Evolutionary conservation across 2,329 filamentous ascomycete species (phyloP).

Genomic region (Cadophora sp.): DNA sequence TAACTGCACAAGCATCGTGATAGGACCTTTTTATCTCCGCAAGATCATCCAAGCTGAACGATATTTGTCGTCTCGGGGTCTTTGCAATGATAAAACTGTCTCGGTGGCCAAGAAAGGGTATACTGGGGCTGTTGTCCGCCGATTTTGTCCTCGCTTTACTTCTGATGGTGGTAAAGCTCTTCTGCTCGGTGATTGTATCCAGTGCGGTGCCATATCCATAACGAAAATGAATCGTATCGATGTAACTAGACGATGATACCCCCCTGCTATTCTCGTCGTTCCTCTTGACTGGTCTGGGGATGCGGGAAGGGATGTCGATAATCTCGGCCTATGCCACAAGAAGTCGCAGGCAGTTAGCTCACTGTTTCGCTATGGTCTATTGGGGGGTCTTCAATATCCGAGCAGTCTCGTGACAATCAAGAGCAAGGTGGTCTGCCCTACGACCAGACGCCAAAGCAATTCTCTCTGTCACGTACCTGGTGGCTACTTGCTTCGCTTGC

Average conservation of each 20-base stretch:
- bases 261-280: slow-evolving; percentile 33
- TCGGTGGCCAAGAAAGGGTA: slow-evolving; percentile 40
- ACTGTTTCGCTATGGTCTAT: not conserved
- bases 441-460: too few species aligned
- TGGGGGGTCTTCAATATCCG: not conserved
- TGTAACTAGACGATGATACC: not conserved
- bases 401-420: not conserved
- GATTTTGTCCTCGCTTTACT: slow-evolving; percentile 39
- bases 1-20: slow-evolving; percentile 40
- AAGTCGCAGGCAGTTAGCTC: not conserved
- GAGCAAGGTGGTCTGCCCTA: not conserved
- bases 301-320: slow-evolving; percentile 25
- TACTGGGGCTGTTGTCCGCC: slow-evolving; percentile 37
- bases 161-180: slow-evolving; percentile 47
- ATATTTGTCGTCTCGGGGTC: slow-evolving; percentile 43
- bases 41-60: slow-evolving; percentile 48
- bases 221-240: slow-evolving; percentile 42
- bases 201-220: slow-evolving; percentile 51
- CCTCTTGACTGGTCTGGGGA: slow-evolving; percentile 14
- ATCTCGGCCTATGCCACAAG: slow-evolving; percentile 22
- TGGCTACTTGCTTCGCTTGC: slow-evolving; percentile 41
- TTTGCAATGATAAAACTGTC: slow-evolving; percentile 41
- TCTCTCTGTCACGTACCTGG: slow-evolving; percentile 7
- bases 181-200: slow-evolving; percentile 51
- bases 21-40: slow-evolving; percentile 43